Conservation (phyloP, 805 yeast genomes). For the Pichia thaimueangensis region DNA sequence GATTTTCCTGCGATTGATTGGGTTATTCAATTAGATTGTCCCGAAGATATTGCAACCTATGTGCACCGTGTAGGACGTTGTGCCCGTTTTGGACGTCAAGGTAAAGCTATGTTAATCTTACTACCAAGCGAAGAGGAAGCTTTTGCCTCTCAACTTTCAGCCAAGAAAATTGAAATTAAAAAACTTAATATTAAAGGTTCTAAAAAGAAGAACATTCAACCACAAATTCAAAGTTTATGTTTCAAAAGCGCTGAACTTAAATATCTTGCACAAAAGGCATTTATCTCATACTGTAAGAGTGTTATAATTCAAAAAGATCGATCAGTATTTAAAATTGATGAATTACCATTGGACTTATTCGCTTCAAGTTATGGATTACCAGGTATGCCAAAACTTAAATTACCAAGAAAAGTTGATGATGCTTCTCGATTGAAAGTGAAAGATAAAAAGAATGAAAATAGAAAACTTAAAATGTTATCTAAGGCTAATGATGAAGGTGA, state of each 20-base stretch:
- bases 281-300: slow-evolving; percentile 83
- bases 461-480: slow-evolving; percentile 55
- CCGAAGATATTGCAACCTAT: slow-evolving; percentile 84
- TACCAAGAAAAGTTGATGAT: slow-evolving; percentile 37
- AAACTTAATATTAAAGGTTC: slow-evolving; percentile 69
- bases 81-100: slow-evolving; percentile 80
- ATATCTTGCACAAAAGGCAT: slow-evolving; percentile 92
- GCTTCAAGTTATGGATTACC: slow-evolving; percentile 91
- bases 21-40: slow-evolving; percentile 91
- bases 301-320: slow-evolving; percentile 83
- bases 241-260: slow-evolving; percentile 89
- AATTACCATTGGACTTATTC: slow-evolving; percentile 71
- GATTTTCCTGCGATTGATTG: slow-evolving; percentile 92
- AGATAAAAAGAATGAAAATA: slow-evolving; percentile 73
- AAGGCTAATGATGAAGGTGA: slow-evolving; percentile 64
- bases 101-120: slow-evolving; percentile 76
- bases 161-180: slow-evolving; percentile 62
- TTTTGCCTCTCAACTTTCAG: slow-evolving; percentile 56
- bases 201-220: slow-evolving; percentile 66
- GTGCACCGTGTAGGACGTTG: slow-evolving; percentile 88
- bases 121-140: slow-evolving; percentile 79
- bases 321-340: slow-evolving; percentile 71
- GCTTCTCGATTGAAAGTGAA: slow-evolving; percentile 42
- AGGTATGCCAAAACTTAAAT: slow-evolving; percentile 89
- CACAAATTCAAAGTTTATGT: slow-evolving; percentile 82